phyloP scores from a whole-genome alignment of 176 grass and related monocot genomes.

The Areca catechu region DNA sequence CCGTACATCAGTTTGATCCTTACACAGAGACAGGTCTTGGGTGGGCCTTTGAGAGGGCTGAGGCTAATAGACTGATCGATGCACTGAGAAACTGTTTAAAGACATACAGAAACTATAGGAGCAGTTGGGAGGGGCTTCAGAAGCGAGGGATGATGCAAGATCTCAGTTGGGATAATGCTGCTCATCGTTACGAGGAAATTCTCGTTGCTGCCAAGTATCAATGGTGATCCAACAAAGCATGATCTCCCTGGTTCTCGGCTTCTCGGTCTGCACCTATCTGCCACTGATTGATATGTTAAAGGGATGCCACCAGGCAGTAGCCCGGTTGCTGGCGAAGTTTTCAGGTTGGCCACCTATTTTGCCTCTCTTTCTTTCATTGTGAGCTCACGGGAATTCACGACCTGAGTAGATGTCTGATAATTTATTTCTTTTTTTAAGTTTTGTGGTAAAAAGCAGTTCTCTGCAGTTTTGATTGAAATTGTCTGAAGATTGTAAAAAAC shows the following conservation, averaged over 20 bases:
- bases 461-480: no score
- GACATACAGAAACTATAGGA: slow-evolving; percentile 61
- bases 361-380: no score
- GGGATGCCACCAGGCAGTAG: no score
- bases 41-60: slow-evolving; percentile 77
- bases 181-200: slow-evolving; percentile 72
- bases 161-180: slow-evolving; percentile 87
- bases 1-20: slow-evolving; percentile 70
- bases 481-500: no score
- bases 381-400: no score
- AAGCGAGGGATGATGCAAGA: slow-evolving; percentile 87
- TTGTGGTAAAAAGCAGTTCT: no score
- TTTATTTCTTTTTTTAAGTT: no score
- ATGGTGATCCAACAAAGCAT: slow-evolving; percentile 35
- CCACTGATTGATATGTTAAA: not conserved
- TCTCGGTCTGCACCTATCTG: no score
- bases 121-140: slow-evolving; percentile 83
- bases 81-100: slow-evolving; percentile 76
- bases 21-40: slow-evolving; percentile 61
- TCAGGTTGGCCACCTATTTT: no score
- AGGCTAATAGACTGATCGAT: slow-evolving; percentile 64
- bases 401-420: no score
- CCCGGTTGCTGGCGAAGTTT: no score
- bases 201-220: slow-evolving; percentile 74
- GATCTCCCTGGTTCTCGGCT: no score